Evolutionary conservation across 2,329 filamentous ascomycete species (phyloP), one percentile per base, ranked within the genome.

Genomic region (Niveomyces coronatus): DNA sequence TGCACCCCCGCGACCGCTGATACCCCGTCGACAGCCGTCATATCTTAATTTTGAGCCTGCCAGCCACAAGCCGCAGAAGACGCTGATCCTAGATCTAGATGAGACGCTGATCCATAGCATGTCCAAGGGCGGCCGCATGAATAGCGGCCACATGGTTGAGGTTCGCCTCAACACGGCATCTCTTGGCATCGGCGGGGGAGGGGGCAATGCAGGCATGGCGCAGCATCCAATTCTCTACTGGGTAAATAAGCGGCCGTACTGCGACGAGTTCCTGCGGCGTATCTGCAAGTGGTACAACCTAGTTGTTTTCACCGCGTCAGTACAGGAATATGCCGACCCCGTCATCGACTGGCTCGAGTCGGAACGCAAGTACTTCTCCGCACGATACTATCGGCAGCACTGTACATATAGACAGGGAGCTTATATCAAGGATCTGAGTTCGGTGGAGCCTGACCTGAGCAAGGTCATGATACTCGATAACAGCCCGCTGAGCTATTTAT

Each of bases 381-480:
- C 81, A 28, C 72, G 91, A 48, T 96, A 91, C 64, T 98, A 98
- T 62, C 77, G 91, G 39, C 91, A 98, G 58, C 89, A 98, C 61
- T 98, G 91, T 67, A 96, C 91, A 16, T 87, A 86, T 55, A 76
- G 91, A 38, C 91, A 95, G 51, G 89, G 89, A 35, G 88, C 89
- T 22, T 98, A 95, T 56, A 96, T 98, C 68, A 98, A 98, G 61
- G 91, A 98, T 62, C 68, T 98, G 40, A 91, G 86, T 57, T 85
- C 86, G 40, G 87, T 98, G 29, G 91, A 98, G 68, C 88, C 91
- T 14, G 91, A 98, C 58, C 67, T 98, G 54, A 95, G 88, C 64
- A 93, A 87, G 63, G 91, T 98, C 44, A 94, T 96, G 83, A 98
- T 98, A 57, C 69, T 98, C 61, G 91, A 98, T 65, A 98, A 98